A percentile compares a stretch with the other conserved stretches of the same genome.
Conservation (phyloP, 768 basidiomycete genomes). For the Cyathus striatus region DNA sequence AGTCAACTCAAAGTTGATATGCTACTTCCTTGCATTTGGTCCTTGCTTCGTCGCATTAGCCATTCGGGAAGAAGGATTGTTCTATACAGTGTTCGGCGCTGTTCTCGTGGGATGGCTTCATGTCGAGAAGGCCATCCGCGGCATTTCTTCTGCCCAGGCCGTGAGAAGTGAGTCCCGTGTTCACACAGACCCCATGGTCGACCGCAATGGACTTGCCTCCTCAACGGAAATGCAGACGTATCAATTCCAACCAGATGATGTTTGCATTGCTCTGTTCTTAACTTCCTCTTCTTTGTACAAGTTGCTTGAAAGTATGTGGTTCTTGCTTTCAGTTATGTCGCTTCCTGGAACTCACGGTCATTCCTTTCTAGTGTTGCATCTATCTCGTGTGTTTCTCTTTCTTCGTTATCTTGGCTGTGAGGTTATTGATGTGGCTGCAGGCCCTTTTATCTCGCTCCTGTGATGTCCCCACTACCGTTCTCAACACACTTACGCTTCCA, state of each 20-base stretch:
- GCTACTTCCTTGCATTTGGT: slow-evolving; percentile 66
- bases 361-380: slow-evolving; percentile 58
- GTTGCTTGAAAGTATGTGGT: slow-evolving; percentile 73
- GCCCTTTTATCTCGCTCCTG: slow-evolving; percentile 84
- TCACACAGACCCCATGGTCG: not conserved
- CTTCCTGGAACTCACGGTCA: not conserved
- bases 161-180: not conserved
- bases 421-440: slow-evolving; percentile 19
- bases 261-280: slow-evolving; percentile 72
- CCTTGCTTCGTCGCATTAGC: slow-evolving; percentile 77
- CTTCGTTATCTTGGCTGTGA: not conserved
- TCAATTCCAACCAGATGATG: slow-evolving; percentile 52
- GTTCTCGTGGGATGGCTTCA: slow-evolving; percentile 65
- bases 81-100: slow-evolving; percentile 65
- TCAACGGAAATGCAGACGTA: too few relatives aligned
- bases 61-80: slow-evolving; percentile 77
- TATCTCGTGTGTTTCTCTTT: slow-evolving; percentile 54
- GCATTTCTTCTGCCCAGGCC: too few relatives aligned
- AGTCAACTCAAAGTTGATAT: slow-evolving; percentile 46
- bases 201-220: slow-evolving; percentile 2
- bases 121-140: slow-evolving; percentile 41
- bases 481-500: too few relatives aligned
- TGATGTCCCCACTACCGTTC: too few relatives aligned
- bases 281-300: slow-evolving; percentile 86
- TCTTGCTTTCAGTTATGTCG: not conserved